A percentile compares a stretch with the other conserved stretches of the same genome.
Conservation (phyloP, 305 asterid genomes). For the Solanum hybrid region DNA sequence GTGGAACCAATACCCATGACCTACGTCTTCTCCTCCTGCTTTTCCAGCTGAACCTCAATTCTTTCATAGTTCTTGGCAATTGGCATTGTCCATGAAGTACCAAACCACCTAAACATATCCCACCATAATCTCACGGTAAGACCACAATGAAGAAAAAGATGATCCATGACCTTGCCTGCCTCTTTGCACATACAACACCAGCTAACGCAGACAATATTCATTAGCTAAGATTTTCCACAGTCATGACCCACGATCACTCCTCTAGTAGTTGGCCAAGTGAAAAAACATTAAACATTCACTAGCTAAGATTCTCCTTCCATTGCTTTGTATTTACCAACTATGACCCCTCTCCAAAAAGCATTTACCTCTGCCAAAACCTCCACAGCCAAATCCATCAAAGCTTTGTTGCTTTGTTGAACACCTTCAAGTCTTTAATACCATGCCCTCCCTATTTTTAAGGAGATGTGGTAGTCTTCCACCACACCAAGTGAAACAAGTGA, state of each 20-base stretch:
- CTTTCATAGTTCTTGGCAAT: neutral
- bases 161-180: neutral
- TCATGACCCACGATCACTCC: neutral
- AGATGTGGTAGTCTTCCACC: neutral
- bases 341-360: neutral
- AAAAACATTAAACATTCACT: neutral
- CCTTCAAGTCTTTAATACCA: neutral
- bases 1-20: neutral
- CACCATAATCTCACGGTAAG: neutral
- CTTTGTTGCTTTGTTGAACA: neutral
- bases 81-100: neutral
- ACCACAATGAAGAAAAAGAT: neutral
- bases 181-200: neutral
- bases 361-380: neutral
- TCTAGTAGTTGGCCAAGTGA: neutral
- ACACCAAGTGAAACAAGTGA: neutral
- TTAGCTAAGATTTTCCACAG: neutral
- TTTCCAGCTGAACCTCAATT: neutral
- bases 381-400: neutral
- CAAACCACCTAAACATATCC: neutral
- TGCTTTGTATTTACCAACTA: neutral
- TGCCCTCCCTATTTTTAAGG: neutral
- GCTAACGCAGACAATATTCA: neutral
- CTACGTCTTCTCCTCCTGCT: neutral
- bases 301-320: neutral